These are phyloP conservation scores for Kickxella alabastrina DNA, from an alignment of 192 early-diverging fungal genomes.

Conservation along the genomic window DNA sequence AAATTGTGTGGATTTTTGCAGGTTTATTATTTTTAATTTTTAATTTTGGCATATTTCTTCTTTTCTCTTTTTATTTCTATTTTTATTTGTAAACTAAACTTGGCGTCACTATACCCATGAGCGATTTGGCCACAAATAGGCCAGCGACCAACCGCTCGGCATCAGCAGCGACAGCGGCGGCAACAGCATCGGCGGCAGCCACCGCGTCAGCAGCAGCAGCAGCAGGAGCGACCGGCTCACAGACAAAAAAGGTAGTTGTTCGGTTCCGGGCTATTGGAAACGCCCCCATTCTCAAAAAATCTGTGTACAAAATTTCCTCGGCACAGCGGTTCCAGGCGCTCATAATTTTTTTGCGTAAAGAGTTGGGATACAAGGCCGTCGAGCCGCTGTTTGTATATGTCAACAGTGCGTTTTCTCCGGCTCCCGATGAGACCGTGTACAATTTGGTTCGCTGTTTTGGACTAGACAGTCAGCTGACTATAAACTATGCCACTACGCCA, in stretches of 20 bases:
- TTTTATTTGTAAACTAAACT: neutral
- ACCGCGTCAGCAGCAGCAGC: constrained; percentile 7
- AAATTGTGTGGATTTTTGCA: neutral
- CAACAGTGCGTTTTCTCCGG: constrained; percentile 90
- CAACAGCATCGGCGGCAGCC: constrained; percentile 3
- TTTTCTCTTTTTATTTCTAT: neutral
- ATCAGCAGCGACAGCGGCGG: too few relatives aligned
- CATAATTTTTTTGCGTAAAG: constrained; percentile 76
- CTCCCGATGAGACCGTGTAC: constrained; percentile 84
- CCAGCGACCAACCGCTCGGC: neutral
- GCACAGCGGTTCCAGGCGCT: constrained; percentile 81
- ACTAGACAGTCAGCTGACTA: constrained; percentile 73
- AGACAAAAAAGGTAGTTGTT: constrained; percentile 65
- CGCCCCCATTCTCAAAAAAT: constrained; percentile 87
- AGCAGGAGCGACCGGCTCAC: constrained; percentile 1
- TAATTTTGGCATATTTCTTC: neutral
- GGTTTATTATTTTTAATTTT: neutral
- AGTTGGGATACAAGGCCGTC: constrained; percentile 69
- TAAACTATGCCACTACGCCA: constrained; percentile 88
- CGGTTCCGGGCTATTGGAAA: constrained; percentile 79
- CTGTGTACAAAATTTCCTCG: constrained; percentile 78
- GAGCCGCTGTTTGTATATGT: constrained; percentile 90
- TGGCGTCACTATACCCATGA: neutral
- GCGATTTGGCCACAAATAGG: neutral
- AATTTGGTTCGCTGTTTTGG: constrained; percentile 83